Percentiles rank a stretch among this genome's conserved stretches.
phyloP scores from a whole-genome alignment of 768 basidiomycete genomes.

The Lyophyllum shimeji region DNA sequence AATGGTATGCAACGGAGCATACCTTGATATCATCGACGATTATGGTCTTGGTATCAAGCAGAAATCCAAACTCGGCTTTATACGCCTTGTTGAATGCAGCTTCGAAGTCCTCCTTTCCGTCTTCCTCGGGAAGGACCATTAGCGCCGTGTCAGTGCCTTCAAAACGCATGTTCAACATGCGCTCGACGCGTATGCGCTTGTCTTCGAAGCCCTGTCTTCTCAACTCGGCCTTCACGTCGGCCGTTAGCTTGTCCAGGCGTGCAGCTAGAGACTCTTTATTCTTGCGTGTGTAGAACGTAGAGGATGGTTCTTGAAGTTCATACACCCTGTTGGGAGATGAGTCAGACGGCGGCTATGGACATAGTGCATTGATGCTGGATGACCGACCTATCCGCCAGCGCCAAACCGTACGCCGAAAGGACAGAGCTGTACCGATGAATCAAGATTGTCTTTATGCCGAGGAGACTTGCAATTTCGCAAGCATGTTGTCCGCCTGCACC shows the following conservation, averaged over 20 bases:
- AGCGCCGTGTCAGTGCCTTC: slow-evolving; percentile 92
- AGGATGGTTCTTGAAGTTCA: slow-evolving; percentile 89
- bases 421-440: slow-evolving; percentile 93
- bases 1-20: neutral
- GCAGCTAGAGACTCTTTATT: slow-evolving; percentile 53
- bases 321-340: slow-evolving; percentile 52
- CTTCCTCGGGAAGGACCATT: slow-evolving; percentile 74
- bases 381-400: slow-evolving; percentile 70
- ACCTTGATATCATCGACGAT: slow-evolving; percentile 93
- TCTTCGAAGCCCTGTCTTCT: slow-evolving; percentile 78
- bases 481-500: slow-evolving; percentile 93
- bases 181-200: slow-evolving; percentile 69
- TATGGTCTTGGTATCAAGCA: slow-evolving; percentile 79
- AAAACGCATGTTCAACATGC: slow-evolving; percentile 90
- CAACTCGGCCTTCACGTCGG: slow-evolving; percentile 66
- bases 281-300: slow-evolving; percentile 68
- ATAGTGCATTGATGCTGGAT: neutral
- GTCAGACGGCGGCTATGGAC: neutral
- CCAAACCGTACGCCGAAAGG: slow-evolving; percentile 92
- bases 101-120: slow-evolving; percentile 71
- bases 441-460: slow-evolving; percentile 86
- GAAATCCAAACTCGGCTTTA: slow-evolving; percentile 88
- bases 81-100: slow-evolving; percentile 79
- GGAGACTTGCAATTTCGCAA: slow-evolving; percentile 83
- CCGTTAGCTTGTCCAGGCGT: slow-evolving; percentile 70